phyloP scores from a whole-genome alignment of 768 basidiomycete species.

The Pilatotrama ljubarskyi region DNA sequence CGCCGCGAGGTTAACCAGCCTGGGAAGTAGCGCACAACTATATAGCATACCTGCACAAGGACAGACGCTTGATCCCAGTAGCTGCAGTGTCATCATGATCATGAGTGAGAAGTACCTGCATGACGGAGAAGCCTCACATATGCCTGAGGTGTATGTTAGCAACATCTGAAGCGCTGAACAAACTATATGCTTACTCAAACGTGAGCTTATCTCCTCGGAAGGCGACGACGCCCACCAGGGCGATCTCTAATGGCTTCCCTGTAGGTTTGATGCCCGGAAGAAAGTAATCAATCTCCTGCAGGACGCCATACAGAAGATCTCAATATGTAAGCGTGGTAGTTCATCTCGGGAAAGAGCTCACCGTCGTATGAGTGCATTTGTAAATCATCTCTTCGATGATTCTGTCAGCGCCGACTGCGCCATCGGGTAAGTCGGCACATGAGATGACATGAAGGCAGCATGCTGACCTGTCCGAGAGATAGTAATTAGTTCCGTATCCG shows the following conservation, averaged over 20 bases:
- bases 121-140: slow-evolving; percentile 25
- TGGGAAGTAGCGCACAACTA: background rate
- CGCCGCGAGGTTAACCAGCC: background rate
- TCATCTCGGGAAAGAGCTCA: slow-evolving; percentile 13
- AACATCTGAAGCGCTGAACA: background rate
- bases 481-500: slow-evolving; percentile 40
- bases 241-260: slow-evolving; percentile 41
- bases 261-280: slow-evolving; percentile 34
- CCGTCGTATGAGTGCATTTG: slow-evolving; percentile 42
- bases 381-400: slow-evolving; percentile 51
- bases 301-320: background rate
- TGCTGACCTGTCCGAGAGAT: slow-evolving; percentile 42
- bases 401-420: slow-evolving; percentile 42
- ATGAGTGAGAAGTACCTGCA: background rate
- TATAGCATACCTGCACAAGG: slow-evolving; percentile 38
- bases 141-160: slow-evolving; percentile 23
- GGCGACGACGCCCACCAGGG: slow-evolving; percentile 46
- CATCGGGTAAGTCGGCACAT: background rate
- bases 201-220: slow-evolving; percentile 51
- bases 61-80: slow-evolving; percentile 53
- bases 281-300: slow-evolving; percentile 44
- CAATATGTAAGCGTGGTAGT: background rate
- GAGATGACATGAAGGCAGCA: background rate
- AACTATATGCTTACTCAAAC: slow-evolving; percentile 41
- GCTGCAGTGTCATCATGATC: slow-evolving; percentile 24